Evolutionary conservation across 2,329 filamentous ascomycete species (phyloP).

Genomic region (Stemphylium lycopersici): DNA sequence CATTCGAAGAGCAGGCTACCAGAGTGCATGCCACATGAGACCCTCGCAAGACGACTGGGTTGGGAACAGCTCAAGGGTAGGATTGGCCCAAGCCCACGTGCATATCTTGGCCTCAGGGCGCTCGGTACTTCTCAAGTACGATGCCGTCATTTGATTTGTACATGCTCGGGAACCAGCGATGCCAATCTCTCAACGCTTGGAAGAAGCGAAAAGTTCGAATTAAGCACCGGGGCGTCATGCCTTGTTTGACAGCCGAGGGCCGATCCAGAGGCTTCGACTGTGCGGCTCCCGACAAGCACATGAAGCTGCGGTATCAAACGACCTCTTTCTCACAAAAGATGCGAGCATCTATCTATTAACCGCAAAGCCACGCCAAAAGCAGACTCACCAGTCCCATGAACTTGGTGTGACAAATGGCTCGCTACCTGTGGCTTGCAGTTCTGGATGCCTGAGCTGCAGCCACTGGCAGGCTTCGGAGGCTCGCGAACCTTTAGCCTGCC

Average conservation of each 20-base stretch:
- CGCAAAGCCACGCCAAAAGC: slow-evolving; percentile 15
- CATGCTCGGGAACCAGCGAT: not conserved
- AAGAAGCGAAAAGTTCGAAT: slow-evolving; percentile 1
- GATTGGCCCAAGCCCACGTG: not conserved
- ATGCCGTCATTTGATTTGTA: slow-evolving; percentile 23
- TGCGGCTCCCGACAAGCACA: slow-evolving; percentile 2
- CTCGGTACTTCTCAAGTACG: slow-evolving; percentile 13
- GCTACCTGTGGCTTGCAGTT: not conserved
- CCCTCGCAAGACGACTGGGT: not conserved
- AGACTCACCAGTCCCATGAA: slow-evolving; percentile 10
- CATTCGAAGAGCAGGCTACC: not conserved
- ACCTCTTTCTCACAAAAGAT: slow-evolving; percentile 29
- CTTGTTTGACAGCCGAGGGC: slow-evolving; percentile 14
- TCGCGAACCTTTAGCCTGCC: not conserved
- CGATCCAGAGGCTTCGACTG: slow-evolving; percentile 6
- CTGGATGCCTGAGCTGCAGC: not conserved
- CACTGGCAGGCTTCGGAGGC: slow-evolving; percentile 3
- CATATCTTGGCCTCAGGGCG: slow-evolving; percentile 11
- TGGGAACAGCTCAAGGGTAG: not conserved
- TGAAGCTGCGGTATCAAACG: slow-evolving; percentile 14
- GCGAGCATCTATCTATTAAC: slow-evolving; percentile 13
- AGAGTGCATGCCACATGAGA: not conserved
- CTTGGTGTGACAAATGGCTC: slow-evolving; percentile 1
- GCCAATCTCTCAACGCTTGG: slow-evolving; percentile 6
- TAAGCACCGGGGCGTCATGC: slow-evolving; percentile 10